Percentiles rank a stretch among this genome's conserved stretches.
phyloP scores from a whole-genome alignment of 2,329 filamentous ascomycete genomes.

The Fusarium redolens region DNA sequence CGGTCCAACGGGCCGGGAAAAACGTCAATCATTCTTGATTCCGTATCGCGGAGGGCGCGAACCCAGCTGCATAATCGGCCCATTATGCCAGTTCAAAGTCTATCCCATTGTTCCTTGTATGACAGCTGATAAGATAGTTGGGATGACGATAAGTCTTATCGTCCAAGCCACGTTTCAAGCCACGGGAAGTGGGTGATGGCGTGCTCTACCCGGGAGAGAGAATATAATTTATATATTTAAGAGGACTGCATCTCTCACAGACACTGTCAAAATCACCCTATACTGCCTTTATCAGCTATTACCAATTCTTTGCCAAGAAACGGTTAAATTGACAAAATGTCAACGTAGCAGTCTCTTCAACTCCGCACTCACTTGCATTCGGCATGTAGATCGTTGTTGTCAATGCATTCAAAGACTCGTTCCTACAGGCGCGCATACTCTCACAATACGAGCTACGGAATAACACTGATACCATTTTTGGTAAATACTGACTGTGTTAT shows the following conservation, averaged over 20 bases:
- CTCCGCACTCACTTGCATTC: neutral
- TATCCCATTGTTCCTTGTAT: neutral
- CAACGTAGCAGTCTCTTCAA: neutral
- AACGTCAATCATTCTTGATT: neutral
- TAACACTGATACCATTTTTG: neutral
- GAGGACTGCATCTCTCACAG: neutral
- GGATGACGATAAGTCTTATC: neutral
- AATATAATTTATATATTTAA: neutral
- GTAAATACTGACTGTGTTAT: neutral
- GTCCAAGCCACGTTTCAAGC: neutral
- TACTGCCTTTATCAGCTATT: neutral
- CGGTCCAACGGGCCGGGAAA: conserved; percentile 14
- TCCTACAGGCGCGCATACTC: conserved; percentile 19
- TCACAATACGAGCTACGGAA: neutral
- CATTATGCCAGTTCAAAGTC: neutral
- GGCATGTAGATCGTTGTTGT: neutral
- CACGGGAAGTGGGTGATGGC: neutral
- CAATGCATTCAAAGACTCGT: neutral
- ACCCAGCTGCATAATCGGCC: neutral
- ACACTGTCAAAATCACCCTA: neutral
- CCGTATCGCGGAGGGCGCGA: neutral
- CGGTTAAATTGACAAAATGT: neutral
- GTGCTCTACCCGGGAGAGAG: neutral
- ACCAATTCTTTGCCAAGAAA: neutral
- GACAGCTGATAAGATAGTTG: neutral